Percentiles rank a stretch among this genome's conserved stretches.
Conservation (phyloP, 306 rosid genomes). For the Vicia villosa region DNA sequence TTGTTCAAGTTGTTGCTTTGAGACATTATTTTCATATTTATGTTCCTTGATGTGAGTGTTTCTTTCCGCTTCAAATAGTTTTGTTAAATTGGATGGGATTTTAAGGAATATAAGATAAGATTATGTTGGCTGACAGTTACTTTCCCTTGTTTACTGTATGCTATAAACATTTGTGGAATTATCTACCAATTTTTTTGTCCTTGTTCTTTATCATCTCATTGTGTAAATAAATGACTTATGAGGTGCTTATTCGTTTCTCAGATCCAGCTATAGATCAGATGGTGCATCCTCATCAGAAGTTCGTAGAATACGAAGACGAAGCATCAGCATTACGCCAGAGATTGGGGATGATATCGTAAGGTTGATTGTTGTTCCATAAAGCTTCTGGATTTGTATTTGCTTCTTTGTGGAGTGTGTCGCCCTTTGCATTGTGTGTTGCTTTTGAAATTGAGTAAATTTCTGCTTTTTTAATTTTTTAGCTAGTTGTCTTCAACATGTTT, state of each 20-base stretch:
- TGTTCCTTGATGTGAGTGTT: not conserved
- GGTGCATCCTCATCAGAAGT: slow-evolving; percentile 78
- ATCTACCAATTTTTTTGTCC: slow-evolving; percentile 2
- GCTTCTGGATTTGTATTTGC: slow-evolving; percentile 23
- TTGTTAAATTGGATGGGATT: slow-evolving; percentile 11
- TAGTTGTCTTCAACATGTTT: not conserved
- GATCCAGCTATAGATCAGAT: slow-evolving; percentile 72
- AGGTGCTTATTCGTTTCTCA: slow-evolving; percentile 34
- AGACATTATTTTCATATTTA: not conserved
- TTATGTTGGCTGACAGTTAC: slow-evolving; percentile 11
- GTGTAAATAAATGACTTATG: slow-evolving; percentile 23
- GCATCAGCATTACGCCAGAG: slow-evolving; percentile 98
- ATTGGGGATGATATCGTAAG: slow-evolving; percentile 99
- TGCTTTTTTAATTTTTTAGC: slow-evolving; percentile 1
- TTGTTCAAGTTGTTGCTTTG: slow-evolving; percentile 5
- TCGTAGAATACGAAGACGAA: slow-evolving; percentile 90
- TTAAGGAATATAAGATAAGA: slow-evolving; percentile 16
- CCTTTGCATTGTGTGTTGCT: slow-evolving; percentile 10
- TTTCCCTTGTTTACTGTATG: not conserved
- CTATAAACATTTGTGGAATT: slow-evolving; percentile 24
- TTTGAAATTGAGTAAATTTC: slow-evolving; percentile 28
- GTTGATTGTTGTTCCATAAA: slow-evolving; percentile 54
- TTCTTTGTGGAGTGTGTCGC: slow-evolving; percentile 28
- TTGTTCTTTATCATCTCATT: slow-evolving; percentile 18
- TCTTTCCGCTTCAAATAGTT: not conserved